Evolutionary conservation across 257 asterid species (phyloP).

Genomic region (Cruciata laevipes): DNA sequence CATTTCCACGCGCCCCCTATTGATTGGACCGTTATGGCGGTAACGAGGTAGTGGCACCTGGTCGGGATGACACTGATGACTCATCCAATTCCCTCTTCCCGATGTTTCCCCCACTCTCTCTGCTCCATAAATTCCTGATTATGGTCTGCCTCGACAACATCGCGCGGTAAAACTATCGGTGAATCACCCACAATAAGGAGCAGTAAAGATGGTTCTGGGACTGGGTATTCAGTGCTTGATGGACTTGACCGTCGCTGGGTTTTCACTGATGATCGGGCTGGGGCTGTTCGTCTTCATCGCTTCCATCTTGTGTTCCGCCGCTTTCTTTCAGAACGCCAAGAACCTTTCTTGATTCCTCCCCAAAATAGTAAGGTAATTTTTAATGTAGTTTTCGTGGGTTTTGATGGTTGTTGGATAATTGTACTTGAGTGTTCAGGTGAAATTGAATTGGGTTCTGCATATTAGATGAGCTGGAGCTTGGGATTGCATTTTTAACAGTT

Average conservation of each 20-base stretch:
- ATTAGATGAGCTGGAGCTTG: background rate
- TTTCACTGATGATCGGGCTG: slow-evolving; percentile 80
- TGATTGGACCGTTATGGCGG: slow-evolving; percentile 32
- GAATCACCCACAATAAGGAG: background rate
- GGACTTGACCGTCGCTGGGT: slow-evolving; percentile 78
- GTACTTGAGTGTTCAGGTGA: background rate
- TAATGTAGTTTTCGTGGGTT: background rate
- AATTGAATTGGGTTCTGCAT: background rate
- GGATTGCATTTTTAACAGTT: background rate
- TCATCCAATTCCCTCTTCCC: slow-evolving; percentile 25
- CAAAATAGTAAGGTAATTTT: background rate
- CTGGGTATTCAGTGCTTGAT: slow-evolving; percentile 67
- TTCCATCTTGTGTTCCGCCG: slow-evolving; percentile 83
- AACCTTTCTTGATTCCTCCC: slow-evolving; percentile 43
- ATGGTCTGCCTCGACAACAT: background rate
- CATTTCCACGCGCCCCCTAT: background rate
- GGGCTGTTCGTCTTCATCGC: slow-evolving; percentile 81
- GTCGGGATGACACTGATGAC: slow-evolving; percentile 17
- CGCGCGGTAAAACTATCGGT: background rate
- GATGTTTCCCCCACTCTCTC: slow-evolving; percentile 2
- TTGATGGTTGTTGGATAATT: background rate
- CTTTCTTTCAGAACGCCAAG: slow-evolving; percentile 83
- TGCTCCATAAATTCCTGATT: background rate
- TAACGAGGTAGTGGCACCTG: slow-evolving; percentile 23
- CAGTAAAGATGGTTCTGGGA: slow-evolving; percentile 40